These are phyloP conservation scores for Aspergillus candidus DNA, from an alignment of 2,329 filamentous ascomycete species.

Conservation along the genomic window DNA sequence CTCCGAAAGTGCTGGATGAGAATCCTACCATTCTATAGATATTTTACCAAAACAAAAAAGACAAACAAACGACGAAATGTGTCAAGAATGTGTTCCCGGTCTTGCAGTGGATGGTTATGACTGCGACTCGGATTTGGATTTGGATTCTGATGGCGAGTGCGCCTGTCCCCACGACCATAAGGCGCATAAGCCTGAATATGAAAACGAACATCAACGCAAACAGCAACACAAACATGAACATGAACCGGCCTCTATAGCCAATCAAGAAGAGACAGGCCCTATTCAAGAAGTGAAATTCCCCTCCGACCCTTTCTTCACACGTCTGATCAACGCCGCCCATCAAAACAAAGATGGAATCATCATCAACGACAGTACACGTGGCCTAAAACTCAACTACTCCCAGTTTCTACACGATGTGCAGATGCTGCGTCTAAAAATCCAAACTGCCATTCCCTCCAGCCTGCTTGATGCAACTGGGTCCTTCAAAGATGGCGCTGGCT, in stretches of 20 bases:
- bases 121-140: slow-evolving; percentile 6
- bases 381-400: slow-evolving; percentile 4
- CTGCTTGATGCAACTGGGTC: neutral
- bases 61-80: neutral
- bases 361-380: slow-evolving; percentile 3
- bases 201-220: too few species aligned
- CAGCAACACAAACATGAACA: too few species aligned
- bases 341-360: neutral
- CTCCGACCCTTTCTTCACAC: too few species aligned
- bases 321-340: too few species aligned
- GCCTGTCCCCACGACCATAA: slow-evolving; percentile 3
- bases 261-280: too few species aligned
- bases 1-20: too few species aligned
- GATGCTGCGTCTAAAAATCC: slow-evolving; percentile 3
- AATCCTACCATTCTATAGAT: too few species aligned
- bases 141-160: slow-evolving; percentile 5
- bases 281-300: too few species aligned
- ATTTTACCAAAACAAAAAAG: too few species aligned
- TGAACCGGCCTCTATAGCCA: too few species aligned
- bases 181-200: too few species aligned
- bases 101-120: slow-evolving; percentile 1
- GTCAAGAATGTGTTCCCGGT: neutral
- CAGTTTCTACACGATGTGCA: slow-evolving; percentile 5
- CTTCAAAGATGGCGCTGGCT: slow-evolving; percentile 3
- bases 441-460: neutral